These are phyloP conservation scores for Sporothrix brunneoviolacea DNA, from an alignment of 2,329 filamentous ascomycete genomes.

Conservation along the genomic window DNA sequence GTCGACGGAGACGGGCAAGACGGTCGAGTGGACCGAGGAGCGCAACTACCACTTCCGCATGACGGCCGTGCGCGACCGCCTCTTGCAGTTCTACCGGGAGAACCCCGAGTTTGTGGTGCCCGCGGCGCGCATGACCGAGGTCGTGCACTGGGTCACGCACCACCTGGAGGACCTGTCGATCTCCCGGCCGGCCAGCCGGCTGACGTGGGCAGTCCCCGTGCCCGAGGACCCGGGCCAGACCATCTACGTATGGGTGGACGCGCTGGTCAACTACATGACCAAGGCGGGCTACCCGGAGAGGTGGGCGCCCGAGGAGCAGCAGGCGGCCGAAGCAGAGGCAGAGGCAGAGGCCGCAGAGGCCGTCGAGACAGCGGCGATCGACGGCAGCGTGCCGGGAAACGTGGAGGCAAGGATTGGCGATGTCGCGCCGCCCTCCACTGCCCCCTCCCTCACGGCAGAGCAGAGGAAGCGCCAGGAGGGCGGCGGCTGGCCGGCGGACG, in stretches of 20 bases:
- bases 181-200: constrained; percentile 69
- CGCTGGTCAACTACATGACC: constrained; percentile 88
- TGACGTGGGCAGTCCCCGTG: constrained; percentile 84
- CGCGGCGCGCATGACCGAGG: constrained; percentile 63
- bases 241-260: constrained; percentile 98
- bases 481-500: constrained; percentile 80
- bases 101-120: constrained; percentile 78
- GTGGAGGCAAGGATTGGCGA: neutral
- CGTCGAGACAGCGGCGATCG: neutral
- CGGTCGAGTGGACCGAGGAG: constrained; percentile 92
- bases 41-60: constrained; percentile 92
- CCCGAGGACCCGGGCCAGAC: constrained; percentile 80
- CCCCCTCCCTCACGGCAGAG: constrained; percentile 33
- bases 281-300: constrained; percentile 69
- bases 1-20: constrained; percentile 79
- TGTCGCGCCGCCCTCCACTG: no score
- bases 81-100: constrained; percentile 71
- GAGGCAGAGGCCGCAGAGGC: constrained; percentile 2
- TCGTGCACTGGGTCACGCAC: constrained; percentile 67
- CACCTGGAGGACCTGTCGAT: constrained; percentile 78
- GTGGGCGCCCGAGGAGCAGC: constrained; percentile 50
- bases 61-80: constrained; percentile 69
- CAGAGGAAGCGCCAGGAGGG: constrained; percentile 25
- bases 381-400: constrained; percentile 5
- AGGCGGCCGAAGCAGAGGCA: constrained; percentile 1